These are phyloP conservation scores for Colletotrichum navitas DNA, from an alignment of 2,329 filamentous ascomycete species.

Conservation along the genomic window DNA sequence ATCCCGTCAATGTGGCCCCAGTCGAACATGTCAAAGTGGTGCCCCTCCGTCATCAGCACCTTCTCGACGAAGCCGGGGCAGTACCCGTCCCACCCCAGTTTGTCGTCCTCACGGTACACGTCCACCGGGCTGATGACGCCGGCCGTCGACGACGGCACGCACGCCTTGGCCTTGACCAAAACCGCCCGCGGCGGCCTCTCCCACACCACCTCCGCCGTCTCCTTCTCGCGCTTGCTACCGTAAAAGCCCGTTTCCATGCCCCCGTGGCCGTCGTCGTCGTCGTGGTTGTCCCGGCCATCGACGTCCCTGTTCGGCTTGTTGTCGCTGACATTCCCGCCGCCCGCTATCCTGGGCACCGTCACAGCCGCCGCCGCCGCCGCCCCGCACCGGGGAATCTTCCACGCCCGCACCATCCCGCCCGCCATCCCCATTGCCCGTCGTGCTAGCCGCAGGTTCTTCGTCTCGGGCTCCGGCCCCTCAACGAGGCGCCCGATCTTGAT, in stretches of 20 bases:
- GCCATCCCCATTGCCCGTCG: slow-evolving; percentile 59
- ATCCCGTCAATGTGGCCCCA: slow-evolving; percentile 46
- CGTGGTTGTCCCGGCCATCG: not conserved
- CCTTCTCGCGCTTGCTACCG: slow-evolving; percentile 27
- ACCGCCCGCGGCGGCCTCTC: slow-evolving; percentile 55
- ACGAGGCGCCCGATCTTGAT: slow-evolving; percentile 35
- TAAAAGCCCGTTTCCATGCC: slow-evolving; percentile 16
- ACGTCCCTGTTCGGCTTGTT: not conserved
- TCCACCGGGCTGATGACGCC: slow-evolving; percentile 56
- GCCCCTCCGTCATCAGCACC: slow-evolving; percentile 62
- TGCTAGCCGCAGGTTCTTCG: slow-evolving; percentile 52
- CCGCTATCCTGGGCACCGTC: not conserved
- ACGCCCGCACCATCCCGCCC: slow-evolving; percentile 54
- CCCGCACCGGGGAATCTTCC: slow-evolving; percentile 55
- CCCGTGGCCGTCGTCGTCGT: not conserved
- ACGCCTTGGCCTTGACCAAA: slow-evolving; percentile 59
- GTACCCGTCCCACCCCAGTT: slow-evolving; percentile 65
- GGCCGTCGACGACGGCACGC: slow-evolving; percentile 51
- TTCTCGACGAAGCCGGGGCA: slow-evolving; percentile 57
- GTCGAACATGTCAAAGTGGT: slow-evolving; percentile 64
- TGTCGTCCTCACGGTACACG: slow-evolving; percentile 54
- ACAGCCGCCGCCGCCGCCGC: not conserved
- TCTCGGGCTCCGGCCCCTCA: slow-evolving; percentile 48
- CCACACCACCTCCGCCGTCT: slow-evolving; percentile 40
- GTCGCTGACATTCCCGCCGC: not conserved